A percentile compares a stretch with the other conserved stretches of the same genome.
These are phyloP conservation scores for Salix arbutifolia DNA, from an alignment of 345 rosid genomes.

Conservation along the genomic window DNA sequence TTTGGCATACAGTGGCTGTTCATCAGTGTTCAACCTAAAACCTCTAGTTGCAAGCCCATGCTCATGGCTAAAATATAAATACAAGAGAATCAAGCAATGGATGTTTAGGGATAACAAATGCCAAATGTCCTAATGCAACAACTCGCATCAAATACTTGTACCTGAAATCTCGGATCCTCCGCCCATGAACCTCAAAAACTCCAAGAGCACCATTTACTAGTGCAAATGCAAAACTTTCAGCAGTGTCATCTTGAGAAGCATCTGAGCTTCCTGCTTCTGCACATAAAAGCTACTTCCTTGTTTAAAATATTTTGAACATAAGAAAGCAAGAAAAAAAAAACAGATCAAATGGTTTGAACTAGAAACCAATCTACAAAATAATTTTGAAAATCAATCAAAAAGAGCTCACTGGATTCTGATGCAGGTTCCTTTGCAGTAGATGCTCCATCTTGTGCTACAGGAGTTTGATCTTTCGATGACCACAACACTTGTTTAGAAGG, in stretches of 20 bases:
- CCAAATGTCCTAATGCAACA: background rate
- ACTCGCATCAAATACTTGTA: conserved; percentile 14
- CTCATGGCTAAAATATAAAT: background rate
- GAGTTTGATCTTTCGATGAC: conserved; percentile 32
- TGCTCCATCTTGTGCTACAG: conserved; percentile 44
- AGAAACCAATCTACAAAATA: conserved; percentile 4
- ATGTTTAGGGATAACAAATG: background rate
- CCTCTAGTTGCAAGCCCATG: background rate
- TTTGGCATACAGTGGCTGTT: too few relatives aligned
- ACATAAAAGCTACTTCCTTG: conserved; percentile 22
- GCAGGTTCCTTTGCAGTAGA: conserved; percentile 44
- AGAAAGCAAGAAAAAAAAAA: background rate
- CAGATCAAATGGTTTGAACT: background rate
- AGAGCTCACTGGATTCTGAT: conserved; percentile 67
- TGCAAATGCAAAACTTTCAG: conserved; percentile 98
- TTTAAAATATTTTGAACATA: conserved; percentile 8
- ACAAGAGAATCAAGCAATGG: too few relatives aligned
- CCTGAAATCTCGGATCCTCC: conserved; percentile 96
- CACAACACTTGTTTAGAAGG: conserved; percentile 46
- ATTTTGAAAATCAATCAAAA: conserved; percentile 12
- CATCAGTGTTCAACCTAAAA: background rate
- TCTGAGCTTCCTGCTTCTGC: conserved; percentile 52
- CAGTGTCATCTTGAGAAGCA: conserved; percentile 60
- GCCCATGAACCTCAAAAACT: conserved; percentile 95
- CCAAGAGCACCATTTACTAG: conserved; percentile 97